Conservation (phyloP, 2,329 filamentous ascomycete species). For the Pestalotiopsis fici region DNA sequence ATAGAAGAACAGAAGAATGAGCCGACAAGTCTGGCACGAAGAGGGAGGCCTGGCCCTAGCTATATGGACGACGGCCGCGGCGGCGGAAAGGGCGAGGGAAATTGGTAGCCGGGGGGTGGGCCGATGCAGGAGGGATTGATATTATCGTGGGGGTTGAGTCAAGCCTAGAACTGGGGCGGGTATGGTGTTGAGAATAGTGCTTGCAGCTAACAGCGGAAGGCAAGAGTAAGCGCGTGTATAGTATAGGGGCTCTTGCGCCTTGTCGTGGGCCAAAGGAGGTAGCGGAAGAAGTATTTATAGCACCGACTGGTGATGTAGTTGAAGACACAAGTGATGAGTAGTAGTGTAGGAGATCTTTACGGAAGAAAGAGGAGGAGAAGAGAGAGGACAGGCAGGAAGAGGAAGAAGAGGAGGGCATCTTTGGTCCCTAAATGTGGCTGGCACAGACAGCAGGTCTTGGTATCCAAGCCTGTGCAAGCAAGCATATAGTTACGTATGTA, state of each 20-base stretch:
- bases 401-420: background rate
- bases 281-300: background rate
- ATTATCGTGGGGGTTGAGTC: conserved; percentile 10
- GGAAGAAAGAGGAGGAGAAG: background rate
- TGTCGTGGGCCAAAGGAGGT: background rate
- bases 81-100: conserved; percentile 8
- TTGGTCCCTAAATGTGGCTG: conserved; percentile 1
- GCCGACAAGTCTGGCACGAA: conserved; percentile 5
- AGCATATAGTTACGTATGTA: conserved; percentile 3
- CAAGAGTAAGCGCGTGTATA: background rate
- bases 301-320: background rate
- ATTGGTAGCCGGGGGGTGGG: conserved; percentile 10
- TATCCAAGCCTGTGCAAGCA: background rate
- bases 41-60: conserved; percentile 10
- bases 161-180: conserved; percentile 1
- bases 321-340: background rate
- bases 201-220: conserved; percentile 1
- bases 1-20: background rate
- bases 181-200: conserved; percentile 6
- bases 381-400: background rate
- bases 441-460: background rate
- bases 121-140: conserved; percentile 8
- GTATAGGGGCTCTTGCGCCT: background rate
- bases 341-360: background rate
- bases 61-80: conserved; percentile 9